phyloP scores from a whole-genome alignment of 1,284 basidiomycete species.

The Porogramme epimiltina region DNA sequence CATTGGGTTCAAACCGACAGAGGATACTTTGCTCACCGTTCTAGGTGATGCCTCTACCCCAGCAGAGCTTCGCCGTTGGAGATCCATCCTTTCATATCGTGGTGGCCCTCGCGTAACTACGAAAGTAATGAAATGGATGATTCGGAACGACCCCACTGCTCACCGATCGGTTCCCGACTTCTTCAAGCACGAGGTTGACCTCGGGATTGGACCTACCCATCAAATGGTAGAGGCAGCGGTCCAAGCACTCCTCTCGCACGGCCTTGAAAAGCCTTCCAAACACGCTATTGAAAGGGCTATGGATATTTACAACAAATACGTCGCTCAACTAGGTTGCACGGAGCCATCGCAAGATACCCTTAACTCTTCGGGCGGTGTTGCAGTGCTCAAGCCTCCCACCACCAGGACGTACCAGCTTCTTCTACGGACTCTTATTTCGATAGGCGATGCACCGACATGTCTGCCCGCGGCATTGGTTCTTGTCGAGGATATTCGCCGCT shows the following conservation, averaged over 20 bases:
- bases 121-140: conserved; percentile 41
- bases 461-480: conserved; percentile 50
- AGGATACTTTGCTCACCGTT: conserved; percentile 40
- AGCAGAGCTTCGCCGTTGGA: conserved; percentile 45
- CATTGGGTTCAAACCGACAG: conserved; percentile 37
- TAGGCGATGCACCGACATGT: conserved; percentile 44
- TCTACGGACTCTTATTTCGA: conserved; percentile 53
- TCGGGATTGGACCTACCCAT: conserved; percentile 47
- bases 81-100: conserved; percentile 41
- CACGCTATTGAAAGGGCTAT: conserved; percentile 50
- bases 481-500: conserved; percentile 51
- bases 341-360: neutral
- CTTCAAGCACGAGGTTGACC: conserved; percentile 46
- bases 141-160: conserved; percentile 14
- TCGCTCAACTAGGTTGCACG: conserved; percentile 12
- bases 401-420: conserved; percentile 56
- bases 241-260: conserved; percentile 44
- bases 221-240: conserved; percentile 50
- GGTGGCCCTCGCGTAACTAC: conserved; percentile 50
- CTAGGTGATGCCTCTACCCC: conserved; percentile 36
- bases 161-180: conserved; percentile 37
- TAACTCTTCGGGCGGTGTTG: too few relatives aligned
- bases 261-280: conserved; percentile 39
- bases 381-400: conserved; percentile 1
- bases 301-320: conserved; percentile 49